Evolutionary conservation across 176 grass and related monocot genomes (phyloP), one percentile per base, ranked within the genome.

Genomic region (Carex kokanica): DNA sequence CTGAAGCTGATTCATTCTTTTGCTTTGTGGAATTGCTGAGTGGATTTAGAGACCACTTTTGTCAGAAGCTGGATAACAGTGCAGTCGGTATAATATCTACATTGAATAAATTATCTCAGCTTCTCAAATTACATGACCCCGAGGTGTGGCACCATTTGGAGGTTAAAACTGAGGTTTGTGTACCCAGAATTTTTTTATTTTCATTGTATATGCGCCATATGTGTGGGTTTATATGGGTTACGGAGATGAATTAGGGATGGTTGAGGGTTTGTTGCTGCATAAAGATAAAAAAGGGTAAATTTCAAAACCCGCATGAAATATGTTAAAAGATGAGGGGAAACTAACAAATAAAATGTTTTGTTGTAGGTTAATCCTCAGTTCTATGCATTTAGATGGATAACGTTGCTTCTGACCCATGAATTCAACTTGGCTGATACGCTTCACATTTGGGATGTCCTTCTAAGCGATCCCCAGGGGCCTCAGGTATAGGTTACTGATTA

Each of bases 381-480:
- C 81, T 94, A 93, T 25, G 95, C 92, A 29, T 97, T 97, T 83
- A 92, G 95, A 87, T 97, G 92, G 92, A 94, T 97, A 79, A 94
- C 95, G 1, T 84, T 94, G 23, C 88, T 94, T 72, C 57, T 97
- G 69, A 91, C 92, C 40, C 92, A 97, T 88, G 95, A 97, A 73
- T 94, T 94, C 84, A 94, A 94, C 74, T 97, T 97, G 5, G 95
- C 92, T 4, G 95, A 97, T 77, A 89, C 45, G 34, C 90, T 97
- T 82, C 92, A 97, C 55, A 97, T 97, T n/a, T 97, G 95, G 95
- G 92, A 93, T 81, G 92, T 91, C 1, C 88, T 97, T 25, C 85
- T 93, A 79, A 98, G 92, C 45, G 87, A 94, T 79, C 88, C 87
- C 6, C 88, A 98, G 59, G 92, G 90, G 27, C 90, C 88, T 90